Conservation (phyloP, 2,329 filamentous ascomycete species). For the Penicillium sp. region DNA sequence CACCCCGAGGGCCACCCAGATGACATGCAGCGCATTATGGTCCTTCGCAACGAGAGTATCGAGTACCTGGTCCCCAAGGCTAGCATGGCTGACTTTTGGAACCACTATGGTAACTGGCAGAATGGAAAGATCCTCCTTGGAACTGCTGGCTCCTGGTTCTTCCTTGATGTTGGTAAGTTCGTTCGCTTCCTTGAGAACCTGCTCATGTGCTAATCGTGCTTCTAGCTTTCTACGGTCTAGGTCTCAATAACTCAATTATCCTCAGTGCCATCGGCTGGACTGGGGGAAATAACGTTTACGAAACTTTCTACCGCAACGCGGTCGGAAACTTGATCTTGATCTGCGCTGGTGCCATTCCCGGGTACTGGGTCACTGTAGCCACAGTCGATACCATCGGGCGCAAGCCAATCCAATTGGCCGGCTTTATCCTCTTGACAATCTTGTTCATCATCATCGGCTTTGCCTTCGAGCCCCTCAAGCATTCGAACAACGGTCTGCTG, state of each 20-base stretch:
- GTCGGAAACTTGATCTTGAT: constrained; percentile 77
- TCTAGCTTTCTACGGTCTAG: constrained; percentile 64
- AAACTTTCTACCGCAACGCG: constrained; percentile 70
- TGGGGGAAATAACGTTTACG: constrained; percentile 61
- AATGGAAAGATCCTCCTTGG: constrained; percentile 71
- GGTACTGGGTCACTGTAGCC: constrained; percentile 77
- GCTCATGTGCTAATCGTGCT: constrained; percentile 4
- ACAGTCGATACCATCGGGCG: constrained; percentile 72
- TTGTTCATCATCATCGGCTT: constrained; percentile 65
- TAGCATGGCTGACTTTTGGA: constrained; percentile 67
- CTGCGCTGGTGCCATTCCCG: constrained; percentile 74
- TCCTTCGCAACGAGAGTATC: constrained; percentile 54
- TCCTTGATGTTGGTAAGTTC: constrained; percentile 61
- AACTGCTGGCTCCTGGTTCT: constrained; percentile 83
- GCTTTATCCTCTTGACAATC: constrained; percentile 61
- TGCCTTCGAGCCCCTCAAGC: constrained; percentile 42
- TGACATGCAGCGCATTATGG: constrained; percentile 62
- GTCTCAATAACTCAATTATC: constrained; percentile 73
- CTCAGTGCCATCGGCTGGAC: constrained; percentile 70
- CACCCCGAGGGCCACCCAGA: constrained; percentile 63
- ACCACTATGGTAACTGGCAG: constrained; percentile 68
- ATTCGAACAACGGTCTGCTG: constrained; percentile 50
- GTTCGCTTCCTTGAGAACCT: constrained; percentile 34
- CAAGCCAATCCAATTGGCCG: constrained; percentile 69
- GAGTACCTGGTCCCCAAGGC: constrained; percentile 67